Evolutionary conservation across 345 rosid genomes (phyloP), one percentile per base, ranked within the genome.

Genomic region (Ceriops zippeliana): DNA sequence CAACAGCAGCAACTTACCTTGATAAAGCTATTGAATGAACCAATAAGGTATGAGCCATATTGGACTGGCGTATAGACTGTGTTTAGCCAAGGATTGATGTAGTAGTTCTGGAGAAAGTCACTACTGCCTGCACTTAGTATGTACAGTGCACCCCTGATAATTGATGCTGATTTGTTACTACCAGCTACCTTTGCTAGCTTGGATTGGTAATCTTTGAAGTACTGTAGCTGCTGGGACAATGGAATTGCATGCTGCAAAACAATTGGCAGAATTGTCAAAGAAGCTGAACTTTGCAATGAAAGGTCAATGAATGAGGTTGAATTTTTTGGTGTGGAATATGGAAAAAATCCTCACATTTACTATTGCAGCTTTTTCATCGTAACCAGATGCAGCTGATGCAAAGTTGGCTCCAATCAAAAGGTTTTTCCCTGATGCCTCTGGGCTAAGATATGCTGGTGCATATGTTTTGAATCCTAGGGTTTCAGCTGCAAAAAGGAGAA

Each of bases 371-470:
- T 70, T 81, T 19, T 91, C 96, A 70, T 95, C 96, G 51, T 83
- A 95, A 49, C 99, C 99, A 72, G 96, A 83, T 56, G 83, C 99
- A 68, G 99, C 97, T 1, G 97, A 90, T 70, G 97, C 99, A 69
- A 91, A 95, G 80, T 90, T 95, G 61, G 91, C 86, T 75, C 96
- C 99, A 61, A 89, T 87, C n/a, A 95, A 87, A 67, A 95, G 99
- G 69, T 85, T 95, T 60, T 82, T 86, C 2, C 99, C 96, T 2
- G 96, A 85, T 70, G 97, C 97, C 60, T 88, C 83, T 0, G 93
- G 97, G 76, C 99, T 87, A 34, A 89, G 87, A 71, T 91, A 95
- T 51, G 96, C 90, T 15, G 96, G 89, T 38, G 99, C 83, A 61
- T 74, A 95, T 5, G 73, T 84, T 70, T 80, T 89, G 49, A 95